Evolutionary conservation across 257 asterid genomes (phyloP).

Genomic region (Nicotiana tabacum): DNA sequence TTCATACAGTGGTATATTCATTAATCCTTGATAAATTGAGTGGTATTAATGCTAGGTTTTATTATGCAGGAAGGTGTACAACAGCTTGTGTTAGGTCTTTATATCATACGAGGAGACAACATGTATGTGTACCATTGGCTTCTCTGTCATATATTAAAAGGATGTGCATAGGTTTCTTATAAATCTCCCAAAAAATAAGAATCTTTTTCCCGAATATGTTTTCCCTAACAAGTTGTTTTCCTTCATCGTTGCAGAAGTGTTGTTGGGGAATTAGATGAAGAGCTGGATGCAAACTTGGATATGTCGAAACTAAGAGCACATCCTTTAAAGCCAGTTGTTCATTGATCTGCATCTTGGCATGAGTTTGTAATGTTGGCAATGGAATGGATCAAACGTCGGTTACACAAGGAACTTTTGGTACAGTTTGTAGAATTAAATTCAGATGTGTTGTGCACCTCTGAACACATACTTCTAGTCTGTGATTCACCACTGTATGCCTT

Average conservation of each 20-base stretch:
- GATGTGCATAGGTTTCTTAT: not conserved
- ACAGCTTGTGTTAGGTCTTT: conserved; percentile 95
- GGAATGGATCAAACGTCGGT: not conserved
- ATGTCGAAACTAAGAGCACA: conserved; percentile 87
- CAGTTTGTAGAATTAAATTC: too few relatives aligned
- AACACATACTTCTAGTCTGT: too few relatives aligned
- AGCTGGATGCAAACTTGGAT: conserved; percentile 85
- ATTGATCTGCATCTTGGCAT: conserved; percentile 32
- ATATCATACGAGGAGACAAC: conserved; percentile 95
- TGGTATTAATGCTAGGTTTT: not conserved
- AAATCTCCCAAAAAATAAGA: not conserved
- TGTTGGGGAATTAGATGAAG: conserved; percentile 93
- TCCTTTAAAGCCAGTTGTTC: conserved; percentile 91
- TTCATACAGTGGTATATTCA: not conserved
- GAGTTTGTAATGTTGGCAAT: conserved; percentile 7
- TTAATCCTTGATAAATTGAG: not conserved
- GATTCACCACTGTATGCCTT: too few relatives aligned
- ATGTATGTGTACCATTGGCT: conserved; percentile 41
- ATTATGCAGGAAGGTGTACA: conserved; percentile 87
- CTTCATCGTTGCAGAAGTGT: conserved; percentile 54
- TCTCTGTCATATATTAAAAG: not conserved
- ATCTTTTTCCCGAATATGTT: not conserved
- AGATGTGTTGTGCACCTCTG: too few relatives aligned
- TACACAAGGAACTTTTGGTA: not conserved
- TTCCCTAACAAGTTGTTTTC: not conserved